Percentiles rank a stretch among this genome's conserved stretches.
Conservation (phyloP, 352 stramenopile species). For the Phytophthora capsici region DNA sequence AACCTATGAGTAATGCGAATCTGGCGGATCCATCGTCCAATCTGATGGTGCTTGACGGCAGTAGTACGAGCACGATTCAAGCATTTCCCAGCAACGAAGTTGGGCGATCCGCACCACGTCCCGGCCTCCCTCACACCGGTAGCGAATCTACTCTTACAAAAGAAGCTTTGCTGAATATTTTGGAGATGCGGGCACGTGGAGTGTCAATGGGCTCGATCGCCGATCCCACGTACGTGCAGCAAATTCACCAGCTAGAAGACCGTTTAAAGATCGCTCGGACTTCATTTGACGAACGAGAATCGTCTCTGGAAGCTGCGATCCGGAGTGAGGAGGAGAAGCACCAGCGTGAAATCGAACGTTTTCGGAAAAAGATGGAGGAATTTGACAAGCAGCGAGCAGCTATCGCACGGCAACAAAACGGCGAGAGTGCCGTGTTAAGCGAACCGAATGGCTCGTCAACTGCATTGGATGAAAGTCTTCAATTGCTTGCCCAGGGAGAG, state of each 20-base stretch:
- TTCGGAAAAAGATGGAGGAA: constrained; percentile 85
- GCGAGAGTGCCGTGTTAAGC: constrained; percentile 32
- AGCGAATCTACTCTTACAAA: constrained; percentile 54
- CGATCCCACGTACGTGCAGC: constrained; percentile 62
- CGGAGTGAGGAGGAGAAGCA: constrained; percentile 85
- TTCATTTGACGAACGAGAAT: constrained; percentile 74
- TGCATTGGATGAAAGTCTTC: constrained; percentile 36
- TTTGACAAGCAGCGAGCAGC: constrained; percentile 81
- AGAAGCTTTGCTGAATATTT: constrained; percentile 50
- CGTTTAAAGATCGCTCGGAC: constrained; percentile 62
- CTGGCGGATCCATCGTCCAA: constrained; percentile 38
- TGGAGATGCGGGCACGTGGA: constrained; percentile 58
- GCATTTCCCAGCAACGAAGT: constrained; percentile 36
- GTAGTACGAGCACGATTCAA: constrained; percentile 29
- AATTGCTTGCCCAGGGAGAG: constrained; percentile 33
- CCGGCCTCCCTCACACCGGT: constrained; percentile 42
- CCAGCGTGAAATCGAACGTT: constrained; percentile 82
- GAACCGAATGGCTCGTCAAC: constrained; percentile 36
- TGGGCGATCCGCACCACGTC: constrained; percentile 38
- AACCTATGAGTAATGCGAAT: constrained; percentile 28
- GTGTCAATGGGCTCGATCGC: constrained; percentile 66
- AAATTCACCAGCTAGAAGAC: constrained; percentile 74
- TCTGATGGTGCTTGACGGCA: constrained; percentile 47
- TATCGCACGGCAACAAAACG: constrained; percentile 66
- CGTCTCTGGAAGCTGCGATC: constrained; percentile 73